Conservation (phyloP, 2,329 filamentous ascomycete genomes). For the Aspergillus tamarii region DNA sequence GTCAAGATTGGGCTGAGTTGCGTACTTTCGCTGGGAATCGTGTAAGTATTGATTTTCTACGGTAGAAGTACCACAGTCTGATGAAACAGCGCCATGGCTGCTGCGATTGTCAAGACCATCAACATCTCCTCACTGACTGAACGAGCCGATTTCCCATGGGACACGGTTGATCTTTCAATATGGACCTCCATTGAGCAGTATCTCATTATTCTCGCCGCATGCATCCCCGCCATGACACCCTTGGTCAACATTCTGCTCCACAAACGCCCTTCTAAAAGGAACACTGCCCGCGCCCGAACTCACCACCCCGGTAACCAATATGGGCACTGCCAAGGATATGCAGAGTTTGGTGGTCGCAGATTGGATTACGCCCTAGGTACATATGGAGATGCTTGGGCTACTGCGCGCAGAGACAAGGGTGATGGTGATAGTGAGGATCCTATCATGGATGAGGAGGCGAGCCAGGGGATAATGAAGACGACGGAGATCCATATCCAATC, state of each 20-base stretch:
- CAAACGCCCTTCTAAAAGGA: slow-evolving; percentile 6
- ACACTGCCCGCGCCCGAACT: background rate
- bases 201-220: slow-evolving; percentile 19
- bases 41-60: slow-evolving; percentile 6
- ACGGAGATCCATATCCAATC: slow-evolving; percentile 5
- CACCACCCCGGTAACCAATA: background rate
- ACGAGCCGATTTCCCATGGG: slow-evolving; percentile 13
- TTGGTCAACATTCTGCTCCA: slow-evolving; percentile 14
- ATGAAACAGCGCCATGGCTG: slow-evolving; percentile 16
- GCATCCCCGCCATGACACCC: slow-evolving; percentile 16
- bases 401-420: background rate
- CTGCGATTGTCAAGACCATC: slow-evolving; percentile 18
- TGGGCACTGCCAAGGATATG: slow-evolving; percentile 3
- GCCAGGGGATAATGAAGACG: slow-evolving; percentile 12
- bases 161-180: slow-evolving; percentile 13
- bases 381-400: slow-evolving; percentile 6
- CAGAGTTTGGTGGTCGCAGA: slow-evolving; percentile 12
- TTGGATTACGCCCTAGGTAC: slow-evolving; percentile 6
- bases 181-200: slow-evolving; percentile 20
- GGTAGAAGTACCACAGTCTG: background rate
- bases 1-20: slow-evolving; percentile 15
- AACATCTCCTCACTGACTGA: slow-evolving; percentile 10
- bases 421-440: slow-evolving; percentile 10
- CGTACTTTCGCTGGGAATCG: slow-evolving; percentile 20
- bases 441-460: background rate